Conservation (phyloP, 768 basidiomycete genomes). For the Bullera alba region DNA sequence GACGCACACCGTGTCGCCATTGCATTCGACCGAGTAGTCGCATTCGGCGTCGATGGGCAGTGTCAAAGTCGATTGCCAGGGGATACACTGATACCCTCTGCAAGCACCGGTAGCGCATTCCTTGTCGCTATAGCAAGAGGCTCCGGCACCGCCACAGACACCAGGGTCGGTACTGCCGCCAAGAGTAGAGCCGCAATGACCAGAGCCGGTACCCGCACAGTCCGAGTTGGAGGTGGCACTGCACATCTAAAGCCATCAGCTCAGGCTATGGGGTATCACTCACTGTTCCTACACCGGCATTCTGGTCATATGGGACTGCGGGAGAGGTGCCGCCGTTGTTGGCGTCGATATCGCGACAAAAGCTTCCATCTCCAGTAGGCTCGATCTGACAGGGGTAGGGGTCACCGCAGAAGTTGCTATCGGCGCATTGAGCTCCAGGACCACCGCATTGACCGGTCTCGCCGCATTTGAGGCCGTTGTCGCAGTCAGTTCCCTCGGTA, state of each 20-base stretch:
- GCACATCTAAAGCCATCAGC: no score
- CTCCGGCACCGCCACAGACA: slow-evolving; percentile 1
- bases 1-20: neutral
- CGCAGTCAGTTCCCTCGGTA: neutral
- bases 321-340: neutral
- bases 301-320: neutral
- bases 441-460: slow-evolving; percentile 3
- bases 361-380: neutral
- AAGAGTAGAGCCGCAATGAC: neutral
- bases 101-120: slow-evolving; percentile 1
- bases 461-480: slow-evolving; percentile 1
- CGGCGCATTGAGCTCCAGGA: neutral
- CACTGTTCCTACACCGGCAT: slow-evolving; percentile 2
- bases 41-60: neutral
- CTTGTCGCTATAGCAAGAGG: neutral
- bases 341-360: slow-evolving; percentile 3
- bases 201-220: no score
- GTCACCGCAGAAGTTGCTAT: slow-evolving; percentile 3
- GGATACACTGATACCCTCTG: neutral
- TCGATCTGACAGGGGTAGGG: slow-evolving; percentile 5
- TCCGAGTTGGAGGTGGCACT: no score
- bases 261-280: neutral
- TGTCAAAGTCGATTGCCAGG: neutral
- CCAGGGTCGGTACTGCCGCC: neutral
- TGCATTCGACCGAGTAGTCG: neutral